phyloP scores from a whole-genome alignment of 768 basidiomycete genomes.

The Lentinula sp. region DNA sequence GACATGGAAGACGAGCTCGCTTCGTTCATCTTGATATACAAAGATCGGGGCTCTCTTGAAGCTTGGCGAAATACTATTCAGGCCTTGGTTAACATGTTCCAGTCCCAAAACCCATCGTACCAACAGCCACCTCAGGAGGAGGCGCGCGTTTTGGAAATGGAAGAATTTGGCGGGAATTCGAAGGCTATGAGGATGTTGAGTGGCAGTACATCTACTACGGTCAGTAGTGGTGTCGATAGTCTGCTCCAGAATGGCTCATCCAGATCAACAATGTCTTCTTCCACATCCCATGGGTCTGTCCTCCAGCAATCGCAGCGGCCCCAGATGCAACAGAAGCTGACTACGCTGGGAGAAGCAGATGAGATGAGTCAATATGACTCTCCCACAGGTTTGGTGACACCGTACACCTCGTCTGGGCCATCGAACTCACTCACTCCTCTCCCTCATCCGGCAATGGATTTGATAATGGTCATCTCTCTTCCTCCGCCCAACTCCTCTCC shows the following conservation, averaged over 20 bases:
- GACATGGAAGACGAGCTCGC: constrained; percentile 98
- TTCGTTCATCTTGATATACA: constrained; percentile 94
- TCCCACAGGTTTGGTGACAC: constrained; percentile 55
- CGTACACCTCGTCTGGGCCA: constrained; percentile 67
- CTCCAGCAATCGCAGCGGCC: constrained; percentile 28
- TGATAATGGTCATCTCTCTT: constrained; percentile 87
- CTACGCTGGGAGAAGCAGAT: constrained; percentile 69
- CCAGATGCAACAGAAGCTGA: constrained; percentile 40
- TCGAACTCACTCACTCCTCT: constrained; percentile 79
- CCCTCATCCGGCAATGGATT: constrained; percentile 82
- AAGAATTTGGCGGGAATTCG: constrained; percentile 73
- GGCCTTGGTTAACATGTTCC: constrained; percentile 66
- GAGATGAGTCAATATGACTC: constrained; percentile 51
- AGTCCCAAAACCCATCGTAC: constrained; percentile 38
- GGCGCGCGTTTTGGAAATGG: constrained; percentile 46
- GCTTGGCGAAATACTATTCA: constrained; percentile 85
- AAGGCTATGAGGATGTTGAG: constrained; percentile 80
- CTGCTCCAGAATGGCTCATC: constrained; percentile 63
- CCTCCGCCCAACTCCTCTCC: constrained; percentile 67
- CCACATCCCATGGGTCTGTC: constrained; percentile 62
- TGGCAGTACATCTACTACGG: constrained; percentile 63
- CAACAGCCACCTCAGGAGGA: constrained; percentile 20
- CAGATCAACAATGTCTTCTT: constrained; percentile 68
- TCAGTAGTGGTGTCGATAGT: constrained; percentile 52
- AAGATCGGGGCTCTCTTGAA: constrained; percentile 83